Evolutionary conservation across 805 yeast species (phyloP).

Genomic region (Kazachstania psychrophila): DNA sequence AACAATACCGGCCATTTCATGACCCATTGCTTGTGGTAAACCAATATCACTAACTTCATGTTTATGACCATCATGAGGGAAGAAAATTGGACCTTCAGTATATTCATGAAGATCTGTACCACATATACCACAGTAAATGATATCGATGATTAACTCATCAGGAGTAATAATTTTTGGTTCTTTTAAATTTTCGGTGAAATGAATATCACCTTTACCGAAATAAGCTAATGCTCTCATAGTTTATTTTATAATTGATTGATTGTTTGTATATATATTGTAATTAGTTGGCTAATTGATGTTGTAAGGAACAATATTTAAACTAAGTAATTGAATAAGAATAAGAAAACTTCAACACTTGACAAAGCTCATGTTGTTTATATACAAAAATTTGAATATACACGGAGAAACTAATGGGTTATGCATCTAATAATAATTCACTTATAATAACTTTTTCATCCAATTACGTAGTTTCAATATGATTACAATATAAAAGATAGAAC

Average conservation of each 20-base stretch:
- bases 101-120: conserved; percentile 56
- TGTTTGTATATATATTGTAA: neutral
- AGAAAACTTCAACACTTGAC: too few species aligned
- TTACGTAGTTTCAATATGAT: too few species aligned
- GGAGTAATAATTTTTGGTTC: conserved; percentile 32
- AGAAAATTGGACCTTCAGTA: conserved; percentile 50
- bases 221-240: conserved; percentile 42
- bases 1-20: conserved; percentile 43
- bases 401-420: too few species aligned
- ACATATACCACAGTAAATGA: conserved; percentile 53
- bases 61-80: conserved; percentile 32
- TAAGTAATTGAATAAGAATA: too few species aligned
- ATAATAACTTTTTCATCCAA: too few species aligned
- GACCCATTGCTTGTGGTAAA: conserved; percentile 44
- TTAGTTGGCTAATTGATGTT: too few species aligned
- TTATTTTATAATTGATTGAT: neutral
- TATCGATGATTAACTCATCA: conserved; percentile 37
- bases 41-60: conserved; percentile 32
- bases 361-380: too few species aligned
- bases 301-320: too few species aligned
- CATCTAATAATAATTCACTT: too few species aligned
- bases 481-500: too few species aligned
- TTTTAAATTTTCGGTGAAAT: conserved; percentile 30
- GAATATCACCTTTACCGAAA: conserved; percentile 38
- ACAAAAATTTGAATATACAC: too few species aligned